Base-by-base conservation (phyloP, 2,329 filamentous ascomycete species). In the Tolypocladium album region DNA sequence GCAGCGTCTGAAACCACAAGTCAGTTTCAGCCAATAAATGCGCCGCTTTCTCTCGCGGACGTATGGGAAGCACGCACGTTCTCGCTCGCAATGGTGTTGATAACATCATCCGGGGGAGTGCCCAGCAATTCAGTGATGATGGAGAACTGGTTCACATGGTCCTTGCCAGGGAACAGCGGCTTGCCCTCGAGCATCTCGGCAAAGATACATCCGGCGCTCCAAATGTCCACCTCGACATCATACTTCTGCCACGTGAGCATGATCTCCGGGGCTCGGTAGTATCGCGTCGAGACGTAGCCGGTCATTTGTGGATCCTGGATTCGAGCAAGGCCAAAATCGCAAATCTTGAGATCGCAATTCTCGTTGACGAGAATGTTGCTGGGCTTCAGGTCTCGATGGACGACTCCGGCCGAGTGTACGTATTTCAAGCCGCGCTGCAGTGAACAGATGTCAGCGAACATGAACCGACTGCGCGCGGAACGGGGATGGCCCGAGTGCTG, bases 211-310 rank as follows among this genome's bases (percentile, higher is more conserved):
- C 94, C 94, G 22, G 93, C 93, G 73, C 94, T 97, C 94, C 94
- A 99, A 72, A 99, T 96, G 74, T 99, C 94, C 61, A 99, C 94
- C 78, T 97, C 94, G 56, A 97, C 88, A 68, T 99, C 94, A 77
- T 99, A 99, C 79, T 99, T 99, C 81, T 99, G 94, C 94, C 94
- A 99, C 65, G 94, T 97, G 72, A 99, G 91, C 94, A 99, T 99
- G 73, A 99, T 99, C 77, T 99, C 94, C 22, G 94, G 94, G 11
- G 94, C 94, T 70, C 94, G 88, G 82, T 99, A 99, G 82, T 99
- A 99, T 81, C 94, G 84, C 63, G 94, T 99, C 56, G 94, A 97
- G 62, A 99, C 94, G 72, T 99, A 99, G 67, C 94, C 94, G 50
- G 94, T 99, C 94, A 99, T 99, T 78, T 99, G 94, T 42, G 94